These are phyloP conservation scores for Russula virescens DNA, from an alignment of 768 basidiomycete genomes.

Conservation along the genomic window DNA sequence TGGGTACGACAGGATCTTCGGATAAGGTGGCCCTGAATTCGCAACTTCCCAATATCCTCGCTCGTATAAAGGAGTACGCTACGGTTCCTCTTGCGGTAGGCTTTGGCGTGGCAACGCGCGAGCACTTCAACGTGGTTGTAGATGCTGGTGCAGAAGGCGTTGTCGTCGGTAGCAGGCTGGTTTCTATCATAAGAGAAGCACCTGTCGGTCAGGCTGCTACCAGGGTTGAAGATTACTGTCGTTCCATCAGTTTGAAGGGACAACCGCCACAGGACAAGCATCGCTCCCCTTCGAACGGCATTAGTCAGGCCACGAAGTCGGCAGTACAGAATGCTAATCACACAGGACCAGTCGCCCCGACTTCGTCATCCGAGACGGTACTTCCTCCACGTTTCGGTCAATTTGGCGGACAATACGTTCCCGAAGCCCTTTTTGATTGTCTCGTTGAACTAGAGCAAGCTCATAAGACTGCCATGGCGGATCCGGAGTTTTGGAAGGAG, in stretches of 20 bases:
- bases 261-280: conserved; percentile 24
- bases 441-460: conserved; percentile 86
- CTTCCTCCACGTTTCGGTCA: conserved; percentile 87
- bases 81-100: conserved; percentile 88
- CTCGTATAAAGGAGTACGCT: conserved; percentile 73
- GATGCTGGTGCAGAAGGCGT: conserved; percentile 92
- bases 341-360: conserved; percentile 29
- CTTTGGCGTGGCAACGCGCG: conserved; percentile 88
- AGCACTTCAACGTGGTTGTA: conserved; percentile 82
- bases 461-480: conserved; percentile 78
- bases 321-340: conserved; percentile 31
- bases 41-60: conserved; percentile 76
- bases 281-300: conserved; percentile 22
- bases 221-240: conserved; percentile 68
- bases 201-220: conserved; percentile 42
- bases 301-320: conserved; percentile 32
- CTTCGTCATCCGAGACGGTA: conserved; percentile 35
- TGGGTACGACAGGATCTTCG: conserved; percentile 97
- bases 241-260: conserved; percentile 52
- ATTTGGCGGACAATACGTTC: conserved; percentile 97
- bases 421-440: conserved; percentile 92
- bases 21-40: conserved; percentile 62
- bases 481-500: conserved; percentile 91
- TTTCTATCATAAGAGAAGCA: conserved; percentile 69
- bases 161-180: conserved; percentile 86